Percentiles rank a stretch among this genome's conserved stretches.
Evolutionary conservation across 805 yeast species (phyloP).

Genomic region (Pichia paraexigua): DNA sequence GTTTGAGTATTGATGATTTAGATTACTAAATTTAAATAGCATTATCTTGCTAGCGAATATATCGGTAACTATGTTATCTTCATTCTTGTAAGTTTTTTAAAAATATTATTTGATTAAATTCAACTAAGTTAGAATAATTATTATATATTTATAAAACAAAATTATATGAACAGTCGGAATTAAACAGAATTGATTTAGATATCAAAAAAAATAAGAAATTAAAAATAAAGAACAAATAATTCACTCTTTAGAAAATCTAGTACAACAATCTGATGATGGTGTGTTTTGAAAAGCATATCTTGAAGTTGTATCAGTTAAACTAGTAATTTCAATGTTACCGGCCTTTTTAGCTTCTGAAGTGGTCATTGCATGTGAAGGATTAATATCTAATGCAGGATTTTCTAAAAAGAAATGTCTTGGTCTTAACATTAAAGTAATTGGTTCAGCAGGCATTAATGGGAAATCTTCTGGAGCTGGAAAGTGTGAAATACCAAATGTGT

Average conservation of each 20-base stretch:
- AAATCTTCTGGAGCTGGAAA: constrained; percentile 87
- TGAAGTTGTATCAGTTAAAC: constrained; percentile 40
- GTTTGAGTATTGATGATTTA: too few species aligned
- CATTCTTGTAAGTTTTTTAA: too few species aligned
- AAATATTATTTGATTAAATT: neutral
- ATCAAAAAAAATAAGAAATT: neutral
- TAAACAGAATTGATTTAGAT: neutral
- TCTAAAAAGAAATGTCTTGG: constrained; percentile 74
- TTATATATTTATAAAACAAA: neutral
- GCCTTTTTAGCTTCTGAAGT: constrained; percentile 36
- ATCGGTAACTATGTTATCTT: too few species aligned
- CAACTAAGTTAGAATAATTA: neutral
- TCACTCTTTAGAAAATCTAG: constrained; percentile 20
- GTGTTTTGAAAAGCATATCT: constrained; percentile 42
- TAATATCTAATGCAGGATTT: constrained; percentile 70
- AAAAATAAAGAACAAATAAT: neutral
- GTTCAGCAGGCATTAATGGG: constrained; percentile 86
- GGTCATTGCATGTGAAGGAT: constrained; percentile 51
- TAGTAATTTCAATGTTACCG: constrained; percentile 32
- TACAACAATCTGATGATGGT: constrained; percentile 24
- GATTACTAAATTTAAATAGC: too few species aligned
- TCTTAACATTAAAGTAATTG: constrained; percentile 63
- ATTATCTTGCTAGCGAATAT: too few species aligned
- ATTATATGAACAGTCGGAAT: neutral
- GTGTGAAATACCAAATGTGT: constrained; percentile 78